Evolutionary conservation across 345 rosid genomes (phyloP).

Genomic region (Euclidium syriacum): DNA sequence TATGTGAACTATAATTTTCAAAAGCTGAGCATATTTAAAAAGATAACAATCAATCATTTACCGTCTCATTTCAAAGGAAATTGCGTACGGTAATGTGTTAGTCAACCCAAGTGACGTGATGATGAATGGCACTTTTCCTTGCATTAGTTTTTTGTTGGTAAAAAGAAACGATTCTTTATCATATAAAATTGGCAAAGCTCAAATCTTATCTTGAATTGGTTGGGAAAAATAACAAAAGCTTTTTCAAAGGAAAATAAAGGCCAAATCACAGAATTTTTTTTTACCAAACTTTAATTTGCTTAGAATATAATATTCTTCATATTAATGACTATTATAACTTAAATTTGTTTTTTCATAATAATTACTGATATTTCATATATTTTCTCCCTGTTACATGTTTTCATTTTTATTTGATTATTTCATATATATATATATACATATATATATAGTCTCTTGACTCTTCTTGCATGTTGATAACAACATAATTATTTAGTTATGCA

Average conservation of each 20-base stretch:
- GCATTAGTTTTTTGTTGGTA: slow-evolving; percentile 24
- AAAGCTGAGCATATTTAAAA: not conserved
- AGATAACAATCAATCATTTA: slow-evolving; percentile 20
- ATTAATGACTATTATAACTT: not conserved
- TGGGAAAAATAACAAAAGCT: not conserved
- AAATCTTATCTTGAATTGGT: slow-evolving; percentile 14
- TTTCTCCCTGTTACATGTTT: not conserved
- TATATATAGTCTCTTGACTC: no score
- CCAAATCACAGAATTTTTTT: not conserved
- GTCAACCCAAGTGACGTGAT: slow-evolving; percentile 32
- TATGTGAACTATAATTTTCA: not conserved
- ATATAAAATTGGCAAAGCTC: not conserved
- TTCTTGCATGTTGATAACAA: not conserved
- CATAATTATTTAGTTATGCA: not conserved
- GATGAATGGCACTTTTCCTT: slow-evolving; percentile 2
- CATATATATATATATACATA: no score
- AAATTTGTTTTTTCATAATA: not conserved
- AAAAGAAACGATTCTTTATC: slow-evolving; percentile 9
- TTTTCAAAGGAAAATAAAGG: not conserved
- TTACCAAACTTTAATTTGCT: not conserved
- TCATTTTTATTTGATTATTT: no score
- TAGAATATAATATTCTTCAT: not conserved
- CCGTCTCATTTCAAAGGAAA: slow-evolving; percentile 7
- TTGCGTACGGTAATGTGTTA: slow-evolving; percentile 10
- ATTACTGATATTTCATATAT: not conserved